phyloP scores from a whole-genome alignment of 805 yeast genomes.

The Zygosaccharomyces rouxii region DNA sequence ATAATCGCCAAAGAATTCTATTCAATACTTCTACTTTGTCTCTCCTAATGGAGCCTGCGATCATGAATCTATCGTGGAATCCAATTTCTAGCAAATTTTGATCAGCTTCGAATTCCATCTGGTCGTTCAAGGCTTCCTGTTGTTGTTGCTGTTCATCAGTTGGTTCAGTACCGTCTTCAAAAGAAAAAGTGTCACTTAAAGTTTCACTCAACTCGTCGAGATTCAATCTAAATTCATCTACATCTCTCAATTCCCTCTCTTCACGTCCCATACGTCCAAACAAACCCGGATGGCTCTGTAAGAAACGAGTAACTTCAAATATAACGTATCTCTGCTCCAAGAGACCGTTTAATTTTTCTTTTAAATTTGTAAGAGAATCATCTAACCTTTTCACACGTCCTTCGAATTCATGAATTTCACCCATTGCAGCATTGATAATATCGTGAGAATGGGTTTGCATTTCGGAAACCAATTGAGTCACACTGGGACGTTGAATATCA shows the following conservation, averaged over 20 bases:
- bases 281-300: conserved; percentile 38
- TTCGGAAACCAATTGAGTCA: conserved; percentile 17
- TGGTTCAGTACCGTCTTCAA: conserved; percentile 14
- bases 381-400: conserved; percentile 66
- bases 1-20: conserved; percentile 83
- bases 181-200: conserved; percentile 28
- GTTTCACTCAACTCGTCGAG: conserved; percentile 23
- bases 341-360: conserved; percentile 57
- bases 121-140: conserved; percentile 5
- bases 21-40: conserved; percentile 66
- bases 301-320: conserved; percentile 45
- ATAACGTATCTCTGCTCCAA: conserved; percentile 67
- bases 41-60: conserved; percentile 77
- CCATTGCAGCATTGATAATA: conserved; percentile 56
- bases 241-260: conserved; percentile 15
- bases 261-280: conserved; percentile 26
- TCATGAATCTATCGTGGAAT: conserved; percentile 31
- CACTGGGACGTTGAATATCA: conserved; percentile 18
- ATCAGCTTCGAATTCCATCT: conserved; percentile 3
- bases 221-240: conserved; percentile 23
- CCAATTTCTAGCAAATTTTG: conserved; percentile 40
- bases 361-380: conserved; percentile 61
- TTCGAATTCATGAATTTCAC: conserved; percentile 63
- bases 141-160: conserved; percentile 11
- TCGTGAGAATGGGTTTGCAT: conserved; percentile 30